Evolutionary conservation across 148 eudicot genomes (phyloP).

Genomic region (Drosera capensis): DNA sequence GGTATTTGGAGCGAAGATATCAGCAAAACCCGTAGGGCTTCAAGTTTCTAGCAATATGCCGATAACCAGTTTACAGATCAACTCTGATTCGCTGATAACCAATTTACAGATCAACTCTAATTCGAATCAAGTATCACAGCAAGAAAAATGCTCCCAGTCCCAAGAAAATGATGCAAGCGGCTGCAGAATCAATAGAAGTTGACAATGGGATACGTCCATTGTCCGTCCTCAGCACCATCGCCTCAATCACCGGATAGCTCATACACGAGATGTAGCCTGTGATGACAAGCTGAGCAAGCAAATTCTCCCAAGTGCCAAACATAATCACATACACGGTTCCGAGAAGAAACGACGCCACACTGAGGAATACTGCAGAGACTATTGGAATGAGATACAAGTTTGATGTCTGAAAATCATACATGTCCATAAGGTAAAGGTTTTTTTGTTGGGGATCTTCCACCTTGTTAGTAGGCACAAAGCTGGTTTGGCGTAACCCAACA

Average conservation of each 20-base stretch:
- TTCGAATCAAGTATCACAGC: too few relatives aligned
- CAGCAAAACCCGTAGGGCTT: too few relatives aligned
- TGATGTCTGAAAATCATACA: slow-evolving; percentile 43
- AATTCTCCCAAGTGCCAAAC: slow-evolving; percentile 5
- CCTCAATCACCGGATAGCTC: slow-evolving; percentile 44
- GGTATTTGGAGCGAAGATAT: too few relatives aligned
- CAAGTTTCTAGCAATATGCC: too few relatives aligned
- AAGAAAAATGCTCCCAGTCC: slow-evolving; percentile 17
- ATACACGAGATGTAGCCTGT: slow-evolving; percentile 23
- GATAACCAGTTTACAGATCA: too few relatives aligned
- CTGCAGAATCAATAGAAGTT: slow-evolving; percentile 10
- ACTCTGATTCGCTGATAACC: too few relatives aligned
- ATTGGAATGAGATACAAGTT: slow-evolving; percentile 33
- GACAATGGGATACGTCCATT: slow-evolving; percentile 28
- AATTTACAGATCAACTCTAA: too few relatives aligned
- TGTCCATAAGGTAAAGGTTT: slow-evolving; percentile 31
- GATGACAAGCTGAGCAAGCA: slow-evolving; percentile 34
- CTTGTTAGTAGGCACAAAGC: slow-evolving; percentile 52
- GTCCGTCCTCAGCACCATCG: slow-evolving; percentile 54
- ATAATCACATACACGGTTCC: slow-evolving; percentile 19
- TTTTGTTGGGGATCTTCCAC: slow-evolving; percentile 29
- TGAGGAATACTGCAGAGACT: slow-evolving; percentile 26
- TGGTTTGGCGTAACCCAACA: slow-evolving; percentile 28
- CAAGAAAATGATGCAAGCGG: slow-evolving; percentile 13
- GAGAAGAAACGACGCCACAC: slow-evolving; percentile 20